A percentile compares a stretch with the other conserved stretches of the same genome.
Evolutionary conservation across 2,329 filamentous ascomycete species (phyloP).

Genomic region (Talaromyces marneffei): DNA sequence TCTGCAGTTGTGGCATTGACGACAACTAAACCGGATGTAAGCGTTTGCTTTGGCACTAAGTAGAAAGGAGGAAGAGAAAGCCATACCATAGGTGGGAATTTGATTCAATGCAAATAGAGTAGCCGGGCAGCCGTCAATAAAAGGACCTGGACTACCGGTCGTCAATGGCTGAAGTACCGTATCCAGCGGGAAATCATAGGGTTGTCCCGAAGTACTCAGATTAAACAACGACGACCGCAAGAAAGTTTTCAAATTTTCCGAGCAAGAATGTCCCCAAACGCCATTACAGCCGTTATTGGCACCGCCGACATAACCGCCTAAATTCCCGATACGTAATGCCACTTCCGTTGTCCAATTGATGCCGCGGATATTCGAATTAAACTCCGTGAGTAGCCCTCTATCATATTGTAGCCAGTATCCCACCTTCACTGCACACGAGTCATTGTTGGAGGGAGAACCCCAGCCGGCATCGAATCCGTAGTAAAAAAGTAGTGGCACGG

Average conservation of each 20-base stretch:
- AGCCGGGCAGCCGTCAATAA: conserved; percentile 25
- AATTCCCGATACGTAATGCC: conserved; percentile 32
- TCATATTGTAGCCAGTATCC: conserved; percentile 34
- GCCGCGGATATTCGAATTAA: conserved; percentile 16
- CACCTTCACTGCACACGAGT: conserved; percentile 30
- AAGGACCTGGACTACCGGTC: conserved; percentile 15
- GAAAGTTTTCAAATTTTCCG: conserved; percentile 25
- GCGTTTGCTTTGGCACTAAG: neutral
- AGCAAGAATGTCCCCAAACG: conserved; percentile 32
- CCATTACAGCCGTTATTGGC: conserved; percentile 34
- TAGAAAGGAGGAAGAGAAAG: neutral
- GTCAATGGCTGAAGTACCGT: conserved; percentile 26
- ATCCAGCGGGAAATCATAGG: conserved; percentile 27
- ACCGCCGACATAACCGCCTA: conserved; percentile 31
- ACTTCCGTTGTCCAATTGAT: conserved; percentile 34
- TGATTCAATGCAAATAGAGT: conserved; percentile 29
- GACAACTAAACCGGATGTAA: conserved; percentile 24
- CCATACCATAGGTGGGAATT: conserved; percentile 31
- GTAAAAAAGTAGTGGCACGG: conserved; percentile 28
- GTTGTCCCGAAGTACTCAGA: conserved; percentile 22
- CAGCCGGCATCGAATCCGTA: conserved; percentile 30
- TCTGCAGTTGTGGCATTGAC: conserved; percentile 22
- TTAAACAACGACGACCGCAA: conserved; percentile 26
- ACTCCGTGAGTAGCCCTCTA: conserved; percentile 22
- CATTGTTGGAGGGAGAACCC: neutral